Evolutionary conservation across 257 asterid species (phyloP).

Genomic region (Dorcoceras hygrometricum): DNA sequence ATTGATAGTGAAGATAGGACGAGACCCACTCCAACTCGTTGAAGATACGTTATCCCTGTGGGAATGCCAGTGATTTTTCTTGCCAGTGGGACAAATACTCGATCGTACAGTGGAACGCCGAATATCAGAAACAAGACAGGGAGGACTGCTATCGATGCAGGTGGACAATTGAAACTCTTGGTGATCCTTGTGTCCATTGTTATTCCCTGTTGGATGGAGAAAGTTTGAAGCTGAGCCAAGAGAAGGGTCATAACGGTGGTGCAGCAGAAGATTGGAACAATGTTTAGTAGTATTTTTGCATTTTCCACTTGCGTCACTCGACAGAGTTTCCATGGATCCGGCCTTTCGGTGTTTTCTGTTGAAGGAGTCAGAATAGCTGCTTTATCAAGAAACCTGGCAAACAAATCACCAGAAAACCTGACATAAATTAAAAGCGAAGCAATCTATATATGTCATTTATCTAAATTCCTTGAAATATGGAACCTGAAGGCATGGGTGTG

Average conservation of each 20-base stretch:
- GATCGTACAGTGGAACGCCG: conserved; percentile 57
- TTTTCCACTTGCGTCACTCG: conserved; percentile 84
- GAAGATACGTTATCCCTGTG: conserved; percentile 69
- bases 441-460: neutral
- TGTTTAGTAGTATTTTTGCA: conserved; percentile 55
- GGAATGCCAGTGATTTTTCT: conserved; percentile 57
- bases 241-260: conserved; percentile 75
- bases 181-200: conserved; percentile 66
- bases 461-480: neutral
- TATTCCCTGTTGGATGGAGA: conserved; percentile 62
- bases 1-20: conserved; percentile 60
- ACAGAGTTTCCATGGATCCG: conserved; percentile 62
- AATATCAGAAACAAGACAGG: conserved; percentile 52
- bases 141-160: conserved; percentile 67
- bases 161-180: conserved; percentile 49
- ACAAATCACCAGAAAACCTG: neutral
- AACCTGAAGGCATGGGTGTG: conserved; percentile 53
- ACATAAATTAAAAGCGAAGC: neutral
- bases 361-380: conserved; percentile 56
- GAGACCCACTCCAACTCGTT: conserved; percentile 70
- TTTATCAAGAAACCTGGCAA: conserved; percentile 60
- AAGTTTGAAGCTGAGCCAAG: conserved; percentile 77
- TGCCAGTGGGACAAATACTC: conserved; percentile 45
- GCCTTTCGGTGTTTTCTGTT: conserved; percentile 11
- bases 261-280: conserved; percentile 70